Conservation (phyloP, 140 eudicot genomes). For the Stevia rebaudiana region DNA sequence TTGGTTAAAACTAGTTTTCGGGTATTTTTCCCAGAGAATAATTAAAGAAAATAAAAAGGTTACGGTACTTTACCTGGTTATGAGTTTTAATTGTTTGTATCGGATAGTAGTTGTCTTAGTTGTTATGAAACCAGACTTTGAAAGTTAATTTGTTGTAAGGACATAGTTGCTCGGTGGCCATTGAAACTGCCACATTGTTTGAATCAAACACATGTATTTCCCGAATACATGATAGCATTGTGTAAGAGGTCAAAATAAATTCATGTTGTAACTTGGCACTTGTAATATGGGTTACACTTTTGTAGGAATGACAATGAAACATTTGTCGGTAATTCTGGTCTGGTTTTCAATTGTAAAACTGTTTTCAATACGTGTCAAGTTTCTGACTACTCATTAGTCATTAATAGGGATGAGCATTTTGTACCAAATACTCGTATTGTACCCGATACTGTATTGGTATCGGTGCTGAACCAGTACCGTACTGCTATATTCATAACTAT, state of each 20-base stretch:
- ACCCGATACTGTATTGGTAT: too few species aligned
- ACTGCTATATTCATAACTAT: too few species aligned
- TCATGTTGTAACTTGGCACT: neutral
- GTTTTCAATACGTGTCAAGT: too few species aligned
- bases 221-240: neutral
- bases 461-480: too few species aligned
- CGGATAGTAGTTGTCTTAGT: constrained; percentile 8
- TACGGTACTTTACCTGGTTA: constrained; percentile 4
- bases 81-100: constrained; percentile 18
- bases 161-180: neutral
- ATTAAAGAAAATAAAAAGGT: constrained; percentile 17
- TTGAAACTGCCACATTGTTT: neutral
- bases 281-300: neutral
- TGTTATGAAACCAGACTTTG: neutral
- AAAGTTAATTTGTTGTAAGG: constrained; percentile 2
- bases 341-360: too few species aligned
- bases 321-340: too few species aligned
- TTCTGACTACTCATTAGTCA: too few species aligned
- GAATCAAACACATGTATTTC: constrained; percentile 16
- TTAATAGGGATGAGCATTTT: too few species aligned
- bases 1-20: constrained; percentile 2
- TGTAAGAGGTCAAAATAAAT: too few species aligned
- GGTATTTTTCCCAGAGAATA: constrained; percentile 21
- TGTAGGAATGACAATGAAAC: too few species aligned
- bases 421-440: too few species aligned